These are phyloP conservation scores for Malus hybrid DNA, from an alignment of 331 rosid species.

Conservation along the genomic window DNA sequence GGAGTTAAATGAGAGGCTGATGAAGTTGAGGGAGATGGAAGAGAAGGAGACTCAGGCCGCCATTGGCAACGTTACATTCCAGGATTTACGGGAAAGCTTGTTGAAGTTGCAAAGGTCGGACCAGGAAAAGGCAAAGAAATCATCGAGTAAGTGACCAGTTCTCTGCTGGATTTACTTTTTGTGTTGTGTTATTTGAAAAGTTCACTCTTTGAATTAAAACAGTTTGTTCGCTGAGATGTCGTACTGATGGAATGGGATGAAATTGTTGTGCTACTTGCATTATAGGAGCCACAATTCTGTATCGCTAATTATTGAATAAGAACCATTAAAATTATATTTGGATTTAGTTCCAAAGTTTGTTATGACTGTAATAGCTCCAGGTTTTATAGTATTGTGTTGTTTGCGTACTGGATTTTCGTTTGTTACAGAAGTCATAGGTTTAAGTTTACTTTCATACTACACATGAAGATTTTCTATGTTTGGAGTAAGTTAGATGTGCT, in stretches of 20 bases:
- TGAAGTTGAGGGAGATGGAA: conserved; percentile 46
- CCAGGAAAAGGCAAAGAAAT: background rate
- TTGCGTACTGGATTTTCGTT: background rate
- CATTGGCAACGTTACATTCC: accelerated
- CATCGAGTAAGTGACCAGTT: conserved; percentile 27
- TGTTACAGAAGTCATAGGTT: background rate
- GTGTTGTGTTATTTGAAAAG: background rate
- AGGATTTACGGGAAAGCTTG: conserved; percentile 22
- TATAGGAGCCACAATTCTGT: background rate
- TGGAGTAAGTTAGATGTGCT: background rate
- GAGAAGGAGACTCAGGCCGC: conserved; percentile 12
- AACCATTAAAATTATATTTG: background rate
- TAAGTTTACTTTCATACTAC: background rate
- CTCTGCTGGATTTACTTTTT: background rate
- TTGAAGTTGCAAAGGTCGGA: background rate
- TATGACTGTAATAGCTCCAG: background rate
- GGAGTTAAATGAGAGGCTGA: conserved; percentile 69
- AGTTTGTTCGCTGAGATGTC: background rate
- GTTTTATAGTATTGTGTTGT: background rate
- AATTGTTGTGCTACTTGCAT: background rate
- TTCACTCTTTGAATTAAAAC: background rate
- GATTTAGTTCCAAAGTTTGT: background rate
- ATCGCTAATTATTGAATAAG: background rate
- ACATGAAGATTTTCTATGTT: background rate
- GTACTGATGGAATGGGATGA: background rate